Evolutionary conservation across 176 grass and related monocot species (phyloP), one percentile per base, ranked within the genome.

Genomic region (Eleusine indica): DNA sequence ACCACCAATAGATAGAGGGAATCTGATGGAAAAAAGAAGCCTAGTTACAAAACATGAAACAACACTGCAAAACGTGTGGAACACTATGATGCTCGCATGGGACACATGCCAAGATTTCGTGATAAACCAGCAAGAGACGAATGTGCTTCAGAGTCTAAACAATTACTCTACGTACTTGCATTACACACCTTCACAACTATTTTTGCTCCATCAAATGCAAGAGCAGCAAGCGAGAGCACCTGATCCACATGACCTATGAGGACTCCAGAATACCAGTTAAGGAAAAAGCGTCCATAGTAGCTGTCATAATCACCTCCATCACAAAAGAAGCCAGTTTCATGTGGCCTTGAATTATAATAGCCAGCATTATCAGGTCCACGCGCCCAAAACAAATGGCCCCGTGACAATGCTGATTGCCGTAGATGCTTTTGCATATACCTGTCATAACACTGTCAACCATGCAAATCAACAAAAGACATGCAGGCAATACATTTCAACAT

Each of bases 311-410:
- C 92, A 70, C 92, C 95, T 80, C 91, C 94, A 3, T 95, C 95
- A 90, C 92, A 90, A 79, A 95, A 98, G 69, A 98, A 98, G 3
- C 91, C 91, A 86, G 92, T 93, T 83, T 98, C 90, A 51, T 95
- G 82, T 53, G 92, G 89, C 76, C 92, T 93, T 79, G 92, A 98
- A 90, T 95, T 98, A 90, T 98, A 98, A 74, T 90, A 89, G 56
- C 92, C 95, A 84, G 95, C 82, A 86, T 95, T 98, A 76, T 93
- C 92, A 79, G 95, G 92, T 66, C 95, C 95, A 74, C 82, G 88
- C 13, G 90, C 95, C 95, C 95, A 98, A 84, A 95, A 93, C 72
- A 91, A 77, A 87, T 98, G 95, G 6, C 91, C 95, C 71, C 95
- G 75, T 86, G 74, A 70, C 72, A 93, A 63, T 18, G 95, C 92